A percentile compares a stretch with the other conserved stretches of the same genome.
Conservation (phyloP, 2,329 filamentous ascomycete species). For the Coniochaeta sp. region DNA sequence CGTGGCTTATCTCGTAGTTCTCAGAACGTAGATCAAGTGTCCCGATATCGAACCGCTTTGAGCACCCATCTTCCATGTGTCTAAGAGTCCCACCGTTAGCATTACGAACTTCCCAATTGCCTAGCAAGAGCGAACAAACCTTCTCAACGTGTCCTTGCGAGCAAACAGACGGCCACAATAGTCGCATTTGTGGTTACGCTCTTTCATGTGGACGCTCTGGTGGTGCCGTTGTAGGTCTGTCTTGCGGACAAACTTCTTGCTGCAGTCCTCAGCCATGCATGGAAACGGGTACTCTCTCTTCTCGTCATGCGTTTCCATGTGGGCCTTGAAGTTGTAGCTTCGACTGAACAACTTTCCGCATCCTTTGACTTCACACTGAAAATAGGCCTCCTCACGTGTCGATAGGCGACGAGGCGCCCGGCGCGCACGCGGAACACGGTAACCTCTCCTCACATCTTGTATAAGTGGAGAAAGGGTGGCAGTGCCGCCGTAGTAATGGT, state of each 20-base stretch:
- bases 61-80: conserved; percentile 71
- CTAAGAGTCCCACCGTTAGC: conserved; percentile 30
- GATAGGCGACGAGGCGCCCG: conserved; percentile 45
- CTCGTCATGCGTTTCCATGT: conserved; percentile 78
- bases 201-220: conserved; percentile 66
- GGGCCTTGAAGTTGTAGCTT: conserved; percentile 80
- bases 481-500: conserved; percentile 21
- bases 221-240: conserved; percentile 64
- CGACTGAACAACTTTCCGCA: conserved; percentile 77
- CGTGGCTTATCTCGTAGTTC: conserved; percentile 14
- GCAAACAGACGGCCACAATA: conserved; percentile 67
- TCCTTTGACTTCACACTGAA: conserved; percentile 57
- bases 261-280: conserved; percentile 59
- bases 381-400: conserved; percentile 63
- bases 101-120: conserved; percentile 4
- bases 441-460: conserved; percentile 18
- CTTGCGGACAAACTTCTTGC: conserved; percentile 72
- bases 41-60: conserved; percentile 55
- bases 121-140: conserved; percentile 41
- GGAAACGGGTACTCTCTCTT: conserved; percentile 62
- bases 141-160: conserved; percentile 73
- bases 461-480: conserved; percentile 14
- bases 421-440: conserved; percentile 22
- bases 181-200: conserved; percentile 61
- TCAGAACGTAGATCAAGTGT: conserved; percentile 38